phyloP scores from a whole-genome alignment of 108 stramenopile species.

The Epipyxis sp. region DNA sequence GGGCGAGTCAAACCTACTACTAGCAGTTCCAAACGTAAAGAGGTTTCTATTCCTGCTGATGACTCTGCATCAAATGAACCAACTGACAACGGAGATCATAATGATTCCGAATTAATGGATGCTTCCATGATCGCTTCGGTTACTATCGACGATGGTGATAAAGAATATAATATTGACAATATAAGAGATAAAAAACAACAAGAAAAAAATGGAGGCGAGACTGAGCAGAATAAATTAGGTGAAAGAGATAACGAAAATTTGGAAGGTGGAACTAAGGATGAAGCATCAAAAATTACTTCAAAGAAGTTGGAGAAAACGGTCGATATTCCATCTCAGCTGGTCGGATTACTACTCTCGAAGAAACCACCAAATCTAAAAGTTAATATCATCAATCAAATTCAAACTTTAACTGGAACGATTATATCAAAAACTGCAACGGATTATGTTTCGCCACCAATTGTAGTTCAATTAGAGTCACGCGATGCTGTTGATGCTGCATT shows the following conservation, averaged over 20 bases:
- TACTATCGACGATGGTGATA: too few relatives aligned
- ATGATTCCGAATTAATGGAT: too few relatives aligned
- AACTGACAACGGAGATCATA: too few relatives aligned
- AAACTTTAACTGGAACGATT: not conserved
- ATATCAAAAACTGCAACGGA: not conserved
- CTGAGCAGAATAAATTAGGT: not conserved
- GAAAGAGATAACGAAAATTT: not conserved
- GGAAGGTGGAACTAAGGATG: not conserved
- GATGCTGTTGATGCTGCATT: too few relatives aligned
- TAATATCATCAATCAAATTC: slow-evolving; percentile 8
- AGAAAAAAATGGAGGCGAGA: not conserved
- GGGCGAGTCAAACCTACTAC: not conserved
- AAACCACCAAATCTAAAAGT: not conserved
- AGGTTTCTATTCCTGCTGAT: too few relatives aligned
- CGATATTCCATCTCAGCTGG: not conserved
- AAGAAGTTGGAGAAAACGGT: not conserved
- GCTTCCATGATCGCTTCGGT: too few relatives aligned
- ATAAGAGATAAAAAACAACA: not conserved
- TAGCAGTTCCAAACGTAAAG: too few relatives aligned
- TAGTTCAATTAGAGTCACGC: not conserved
- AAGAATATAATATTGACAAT: too few relatives aligned
- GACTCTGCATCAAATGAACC: too few relatives aligned
- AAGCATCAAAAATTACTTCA: not conserved
- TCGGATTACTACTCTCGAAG: slow-evolving; percentile 13
- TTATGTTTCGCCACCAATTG: not conserved